A percentile compares a stretch with the other conserved stretches of the same genome.
Evolutionary conservation across 495 filamentous ascomycete species (phyloP).

Genomic region (Aspergillus heteromorphus): DNA sequence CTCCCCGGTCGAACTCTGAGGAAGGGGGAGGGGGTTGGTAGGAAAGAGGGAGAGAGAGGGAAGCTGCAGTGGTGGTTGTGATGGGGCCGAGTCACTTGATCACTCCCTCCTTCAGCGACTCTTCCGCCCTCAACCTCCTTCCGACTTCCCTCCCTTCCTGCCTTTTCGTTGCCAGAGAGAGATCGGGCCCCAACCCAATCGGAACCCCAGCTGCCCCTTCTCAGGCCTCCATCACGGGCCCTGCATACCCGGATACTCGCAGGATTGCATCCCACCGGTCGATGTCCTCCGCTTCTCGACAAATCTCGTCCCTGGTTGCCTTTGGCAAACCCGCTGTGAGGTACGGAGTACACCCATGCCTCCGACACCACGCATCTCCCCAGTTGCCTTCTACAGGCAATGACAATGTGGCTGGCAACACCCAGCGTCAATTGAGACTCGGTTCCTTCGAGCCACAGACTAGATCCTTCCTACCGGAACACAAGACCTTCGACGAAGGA

Average conservation of each 20-base stretch:
- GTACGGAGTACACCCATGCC: not conserved
- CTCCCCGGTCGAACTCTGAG: too few species aligned
- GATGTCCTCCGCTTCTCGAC: not conserved
- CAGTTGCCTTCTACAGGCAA: conserved; percentile 1
- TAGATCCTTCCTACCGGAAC: not conserved
- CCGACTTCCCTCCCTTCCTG: not conserved
- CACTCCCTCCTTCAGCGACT: not conserved
- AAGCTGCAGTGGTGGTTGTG: not conserved
- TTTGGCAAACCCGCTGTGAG: not conserved
- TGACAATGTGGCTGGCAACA: not conserved
- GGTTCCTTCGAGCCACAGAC: not conserved
- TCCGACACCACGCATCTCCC: not conserved
- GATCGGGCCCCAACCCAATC: not conserved
- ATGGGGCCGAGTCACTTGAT: conserved; percentile 1
- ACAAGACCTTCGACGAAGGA: not conserved
- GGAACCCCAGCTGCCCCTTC: not conserved
- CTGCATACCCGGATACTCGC: not conserved
- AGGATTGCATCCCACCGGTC: not conserved
- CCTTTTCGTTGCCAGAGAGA: not conserved
- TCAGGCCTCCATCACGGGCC: too few species aligned
- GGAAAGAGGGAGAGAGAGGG: not conserved
- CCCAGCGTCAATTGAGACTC: not conserved
- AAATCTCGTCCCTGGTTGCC: not conserved
- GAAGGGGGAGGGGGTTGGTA: not conserved
- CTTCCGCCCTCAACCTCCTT: not conserved